These are phyloP conservation scores for Wickerhamomyces bovis DNA, from an alignment of 805 yeast genomes.

Conservation along the genomic window DNA sequence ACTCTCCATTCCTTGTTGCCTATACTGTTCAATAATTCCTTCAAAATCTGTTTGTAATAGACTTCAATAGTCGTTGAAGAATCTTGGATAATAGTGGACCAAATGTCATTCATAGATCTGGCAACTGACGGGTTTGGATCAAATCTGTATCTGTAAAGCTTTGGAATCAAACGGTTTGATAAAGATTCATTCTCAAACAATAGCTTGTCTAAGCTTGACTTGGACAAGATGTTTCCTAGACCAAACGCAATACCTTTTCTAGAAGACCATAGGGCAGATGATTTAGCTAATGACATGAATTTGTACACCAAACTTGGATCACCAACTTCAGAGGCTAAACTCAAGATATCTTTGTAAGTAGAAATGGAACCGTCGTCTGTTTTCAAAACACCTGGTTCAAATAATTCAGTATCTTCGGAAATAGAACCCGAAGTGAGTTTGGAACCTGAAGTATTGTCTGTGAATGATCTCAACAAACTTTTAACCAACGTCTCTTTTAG, in stretches of 20 bases:
- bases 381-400: conserved; percentile 73
- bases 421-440: conserved; percentile 58
- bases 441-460: conserved; percentile 49
- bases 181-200: conserved; percentile 47
- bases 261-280: conserved; percentile 86
- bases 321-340: conserved; percentile 88
- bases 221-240: conserved; percentile 76
- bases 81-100: conserved; percentile 64
- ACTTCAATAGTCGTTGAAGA: conserved; percentile 46
- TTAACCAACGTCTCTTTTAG: conserved; percentile 69
- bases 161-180: conserved; percentile 65
- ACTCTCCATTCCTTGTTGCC: conserved; percentile 88
- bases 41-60: conserved; percentile 52
- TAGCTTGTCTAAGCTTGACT: conserved; percentile 62
- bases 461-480: conserved; percentile 68
- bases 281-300: conserved; percentile 87
- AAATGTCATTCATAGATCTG: conserved; percentile 80
- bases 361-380: conserved; percentile 85
- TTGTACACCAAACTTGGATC: conserved; percentile 92
- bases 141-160: conserved; percentile 73
- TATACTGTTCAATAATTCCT: conserved; percentile 62
- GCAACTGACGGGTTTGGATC: conserved; percentile 79
- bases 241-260: conserved; percentile 94
- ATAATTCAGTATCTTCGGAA: conserved; percentile 73
- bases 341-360: conserved; percentile 85